These are phyloP conservation scores for Bathelium albidoporum DNA, from an alignment of 495 filamentous ascomycete genomes.

Conservation along the genomic window DNA sequence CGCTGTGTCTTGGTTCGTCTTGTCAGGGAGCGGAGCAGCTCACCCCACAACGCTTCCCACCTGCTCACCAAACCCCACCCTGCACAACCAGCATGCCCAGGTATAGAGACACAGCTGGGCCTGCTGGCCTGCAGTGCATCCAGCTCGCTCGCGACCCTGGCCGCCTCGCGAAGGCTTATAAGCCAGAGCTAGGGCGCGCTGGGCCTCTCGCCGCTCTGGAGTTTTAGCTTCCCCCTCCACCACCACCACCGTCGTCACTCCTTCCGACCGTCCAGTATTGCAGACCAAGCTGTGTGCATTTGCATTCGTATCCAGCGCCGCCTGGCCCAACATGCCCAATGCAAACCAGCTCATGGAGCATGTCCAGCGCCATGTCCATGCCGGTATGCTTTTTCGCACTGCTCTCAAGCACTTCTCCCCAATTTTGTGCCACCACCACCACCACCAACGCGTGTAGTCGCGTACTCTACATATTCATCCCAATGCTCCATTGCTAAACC, in stretches of 20 bases:
- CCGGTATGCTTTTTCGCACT: neutral
- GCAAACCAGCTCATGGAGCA: neutral
- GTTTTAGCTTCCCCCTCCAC: neutral
- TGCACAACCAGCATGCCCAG: neutral
- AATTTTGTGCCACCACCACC: too few species aligned
- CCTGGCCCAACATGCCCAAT: neutral
- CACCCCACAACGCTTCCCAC: neutral
- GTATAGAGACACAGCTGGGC: too few species aligned
- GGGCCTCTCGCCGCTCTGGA: neutral
- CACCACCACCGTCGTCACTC: neutral
- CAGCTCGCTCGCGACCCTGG: neutral
- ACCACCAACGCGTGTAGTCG: too few species aligned
- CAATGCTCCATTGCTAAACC: neutral
- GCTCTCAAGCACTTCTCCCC: too few species aligned
- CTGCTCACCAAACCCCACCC: neutral
- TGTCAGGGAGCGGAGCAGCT: neutral
- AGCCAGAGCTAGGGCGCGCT: too few species aligned
- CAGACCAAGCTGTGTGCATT: too few species aligned
- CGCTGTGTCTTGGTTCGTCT: neutral
- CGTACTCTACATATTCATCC: too few species aligned
- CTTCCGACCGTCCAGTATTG: neutral
- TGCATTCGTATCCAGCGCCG: too few species aligned
- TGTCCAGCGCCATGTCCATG: slow-evolving; percentile 1
- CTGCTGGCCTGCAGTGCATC: neutral
- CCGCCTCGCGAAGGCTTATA: neutral